phyloP scores from a whole-genome alignment of 2,329 filamentous ascomycete genomes.

The Cladosporium sphaerospermum region DNA sequence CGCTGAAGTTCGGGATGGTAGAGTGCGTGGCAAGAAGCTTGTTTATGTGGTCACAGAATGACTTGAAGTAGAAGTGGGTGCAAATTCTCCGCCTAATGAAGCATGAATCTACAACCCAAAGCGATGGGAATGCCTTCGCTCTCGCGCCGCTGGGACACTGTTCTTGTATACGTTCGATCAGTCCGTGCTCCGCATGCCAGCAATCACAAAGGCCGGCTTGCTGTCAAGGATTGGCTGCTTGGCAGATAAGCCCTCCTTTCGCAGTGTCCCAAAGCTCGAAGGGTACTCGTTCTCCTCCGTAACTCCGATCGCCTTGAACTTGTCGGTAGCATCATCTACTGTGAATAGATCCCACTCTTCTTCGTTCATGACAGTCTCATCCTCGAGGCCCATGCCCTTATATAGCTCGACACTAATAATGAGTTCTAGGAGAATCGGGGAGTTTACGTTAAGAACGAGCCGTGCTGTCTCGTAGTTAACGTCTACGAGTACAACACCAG shows the following conservation, averaged over 20 bases:
- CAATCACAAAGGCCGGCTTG: not conserved
- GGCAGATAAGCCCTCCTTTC: not conserved
- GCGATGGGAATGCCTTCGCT: no score
- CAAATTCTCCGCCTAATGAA: no score
- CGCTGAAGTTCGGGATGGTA: not conserved
- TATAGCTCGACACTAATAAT: not conserved
- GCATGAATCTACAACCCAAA: no score
- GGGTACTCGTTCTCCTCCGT: not conserved
- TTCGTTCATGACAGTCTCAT: not conserved
- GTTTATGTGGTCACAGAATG: not conserved
- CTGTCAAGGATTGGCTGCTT: not conserved
- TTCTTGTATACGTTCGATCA: not conserved
- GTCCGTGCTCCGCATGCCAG: not conserved
- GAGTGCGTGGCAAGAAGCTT: not conserved
- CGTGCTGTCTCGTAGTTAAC: not conserved
- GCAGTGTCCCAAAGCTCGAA: not conserved
- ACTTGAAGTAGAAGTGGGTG: no score
- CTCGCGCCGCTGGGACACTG: not conserved
- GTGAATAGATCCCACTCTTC: not conserved
- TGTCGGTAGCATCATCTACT: not conserved
- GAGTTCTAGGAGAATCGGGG: not conserved
- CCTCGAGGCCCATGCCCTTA: not conserved
- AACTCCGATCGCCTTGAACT: not conserved
- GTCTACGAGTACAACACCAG: not conserved
- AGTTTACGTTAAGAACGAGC: not conserved